Evolutionary conservation across 176 grass and related monocot species (phyloP).

Genomic region (Juncus inflexus): DNA sequence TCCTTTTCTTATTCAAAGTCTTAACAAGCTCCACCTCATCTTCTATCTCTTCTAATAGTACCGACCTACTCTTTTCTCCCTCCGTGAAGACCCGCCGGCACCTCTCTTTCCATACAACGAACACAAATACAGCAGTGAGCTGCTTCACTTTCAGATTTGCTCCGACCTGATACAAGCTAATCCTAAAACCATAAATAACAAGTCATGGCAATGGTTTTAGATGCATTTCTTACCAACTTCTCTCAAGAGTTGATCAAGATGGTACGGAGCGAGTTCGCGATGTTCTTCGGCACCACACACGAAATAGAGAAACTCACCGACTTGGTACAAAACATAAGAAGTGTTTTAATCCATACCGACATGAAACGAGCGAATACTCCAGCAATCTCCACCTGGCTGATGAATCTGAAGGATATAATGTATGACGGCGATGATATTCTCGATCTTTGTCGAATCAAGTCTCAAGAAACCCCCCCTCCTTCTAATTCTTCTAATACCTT

Average conservation of each 20-base stretch:
- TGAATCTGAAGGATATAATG: conserved; percentile 43
- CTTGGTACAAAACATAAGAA: neutral
- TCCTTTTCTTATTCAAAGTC: too few relatives aligned
- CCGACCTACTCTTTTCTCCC: too few relatives aligned
- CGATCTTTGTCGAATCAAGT: conserved; percentile 30
- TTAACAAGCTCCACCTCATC: too few relatives aligned
- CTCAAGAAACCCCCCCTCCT: neutral
- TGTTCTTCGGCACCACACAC: neutral
- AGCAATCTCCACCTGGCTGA: neutral
- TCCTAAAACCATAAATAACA: too few relatives aligned
- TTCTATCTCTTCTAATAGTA: too few relatives aligned
- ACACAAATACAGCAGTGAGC: too few relatives aligned
- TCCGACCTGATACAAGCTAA: too few relatives aligned
- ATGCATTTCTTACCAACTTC: conserved; percentile 15
- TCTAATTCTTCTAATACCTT: neutral
- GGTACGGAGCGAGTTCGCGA: neutral
- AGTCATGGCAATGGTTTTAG: conserved; percentile 21
- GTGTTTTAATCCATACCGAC: conserved; percentile 15
- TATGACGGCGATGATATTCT: conserved; percentile 46
- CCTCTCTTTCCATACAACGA: too few relatives aligned
- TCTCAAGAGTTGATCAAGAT: neutral
- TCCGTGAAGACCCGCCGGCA: too few relatives aligned
- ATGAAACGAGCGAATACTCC: neutral
- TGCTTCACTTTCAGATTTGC: too few relatives aligned
- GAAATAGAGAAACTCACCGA: conserved; percentile 15